Base-by-base conservation (phyloP, 2,329 filamentous ascomycete species). In the Fusarium ramigenum region DNA sequence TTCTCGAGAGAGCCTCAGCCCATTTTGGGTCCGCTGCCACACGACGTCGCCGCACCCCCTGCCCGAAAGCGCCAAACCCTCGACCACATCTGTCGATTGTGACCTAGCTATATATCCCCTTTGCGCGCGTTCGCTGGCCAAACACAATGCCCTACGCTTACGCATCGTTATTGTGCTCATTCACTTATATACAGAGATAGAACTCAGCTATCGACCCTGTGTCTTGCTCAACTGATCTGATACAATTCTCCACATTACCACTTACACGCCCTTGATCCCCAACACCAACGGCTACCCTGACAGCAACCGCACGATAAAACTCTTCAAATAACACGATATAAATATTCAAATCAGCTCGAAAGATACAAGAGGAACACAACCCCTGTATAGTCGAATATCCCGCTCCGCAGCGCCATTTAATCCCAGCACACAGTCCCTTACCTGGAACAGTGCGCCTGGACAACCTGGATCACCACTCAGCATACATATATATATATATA, bases 21-120 rank as follows among this genome's bases (percentile, higher is more conserved):
- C 80, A 81, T 80, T 81, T 71, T 78, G 74, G 76, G 70, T 76
- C 78, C 79, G 76, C 79, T 76, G 77, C 78, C 78, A 78, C 77
- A 78, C 77, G 77, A 80, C 79, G 77, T 81, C 78, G 74, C 69
- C 79, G 78, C 79, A 81, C 78, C 75, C 73, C 77, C 75, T 77
- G 77, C 65, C 50, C 60, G 65, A 66, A 70, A 68, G 69, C 71
- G 70, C 53, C 63, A 69, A 68, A 70, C 71, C 69, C 71, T 75
- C 72, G 70, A 72, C 72, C 77, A 73, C 62, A 78, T 78, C 77
- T 78, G 76, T 78, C 77, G 77, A 78, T 78, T 77, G 37, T 78
- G 77, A 77, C 74, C 65, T 75, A 68, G 66, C 70, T 78, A 78
- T 78, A 78, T 78, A 78, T 78, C 70, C 60, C 70, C 75, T 77